Base-by-base conservation (phyloP, 345 rosid species). In the Microcos paniculata region DNA sequence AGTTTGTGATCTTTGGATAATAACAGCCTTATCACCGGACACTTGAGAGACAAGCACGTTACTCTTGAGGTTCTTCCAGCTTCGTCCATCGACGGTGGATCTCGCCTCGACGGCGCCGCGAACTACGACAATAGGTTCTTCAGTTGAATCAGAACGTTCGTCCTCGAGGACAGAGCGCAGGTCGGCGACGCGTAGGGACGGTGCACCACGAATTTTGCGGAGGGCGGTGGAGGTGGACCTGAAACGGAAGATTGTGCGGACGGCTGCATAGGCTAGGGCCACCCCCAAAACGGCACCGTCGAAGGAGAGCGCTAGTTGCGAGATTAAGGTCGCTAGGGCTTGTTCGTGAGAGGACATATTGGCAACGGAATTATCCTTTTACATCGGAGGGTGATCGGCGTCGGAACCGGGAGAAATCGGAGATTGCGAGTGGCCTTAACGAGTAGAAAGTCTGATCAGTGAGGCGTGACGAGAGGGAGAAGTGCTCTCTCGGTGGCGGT, bases 221-320 rank as follows among this genome's bases (percentile, higher is more conserved):
- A 93, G 86, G 66, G 97, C 89, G 31, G 89, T 80, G 77, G 92
- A 83, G 74, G 70, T 77, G 19, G 87, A 82, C 2, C 82, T 79
- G 79, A 78, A 83, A 55, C 83, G 83, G 70, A 85, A 30, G 59
- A 85, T 67, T 23, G 96, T 82, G 23, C 97, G 90, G 10, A 88
- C 83, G 61, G 98, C 92, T 58, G 84, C 79, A 74, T 82, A 86
- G 1, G 98, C 95, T 0, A 96, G 84, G 77, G 91, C 87, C 1
- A 81, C 82, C 8, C 99, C 98, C 62, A 96, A 82, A 55, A 92
- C 75, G 24, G 97, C 99, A 46, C 99, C 98, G 82, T 95, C 99
- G 74, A 87, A 88, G 59, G 99, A 95, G 40, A 93, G 75, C 40
- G 92, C 97, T 59, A 95, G 72, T 31, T 87, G 92, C 51, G 88